Evolutionary conservation across 495 filamentous ascomycete species (phyloP), one percentile per base, ranked within the genome.

Genomic region (Rhypophila decipiens): DNA sequence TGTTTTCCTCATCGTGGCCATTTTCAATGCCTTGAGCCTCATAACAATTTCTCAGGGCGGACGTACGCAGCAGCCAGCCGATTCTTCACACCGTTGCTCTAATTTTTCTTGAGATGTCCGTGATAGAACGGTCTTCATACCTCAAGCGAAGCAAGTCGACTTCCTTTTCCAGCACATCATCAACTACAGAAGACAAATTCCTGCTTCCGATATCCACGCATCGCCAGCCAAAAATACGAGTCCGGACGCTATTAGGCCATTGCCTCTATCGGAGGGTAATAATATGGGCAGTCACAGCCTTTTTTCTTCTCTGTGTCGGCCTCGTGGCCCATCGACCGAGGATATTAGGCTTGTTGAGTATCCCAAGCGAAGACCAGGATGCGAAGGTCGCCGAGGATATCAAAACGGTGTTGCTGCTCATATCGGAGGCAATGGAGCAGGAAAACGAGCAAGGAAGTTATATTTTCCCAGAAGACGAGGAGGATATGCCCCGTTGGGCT

Each of bases 251-350:
- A 8, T 27, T 70, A 22, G 57, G 64, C 10, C 64, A 71, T 36
- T 70, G 65, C 39, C 47, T 71, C 4, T 72, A 71, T 43, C 61
- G 70, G 35, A 57, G 70, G 44, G 60, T 73, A 2, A 50, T 71
- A 20, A 53, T 71, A 60, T 72, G 69, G 71, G 59, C 45, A 23
- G 27, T 62, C 21, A 48, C 59, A 3, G 19, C 54, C 5, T 41
- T 73, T 15, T 13, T 57, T 7, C 15, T 74, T 9, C 37, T 70
- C 1, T 53, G 51, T 11, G 19, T 67, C 7, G 39, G 53, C 1
- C 42, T 68, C 15, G 65, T 61, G 39, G 56, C 34, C 20, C 52
- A 33, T 33, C 53, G 44, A 10, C 56, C 54, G 17, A 55, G 54
- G 36, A 50, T 71, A 42, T 44, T 67, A 15, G 58, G 57, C 41